Evolutionary conservation across 805 yeast genomes (phyloP).

Genomic region (Cyberlindnera mrakii): DNA sequence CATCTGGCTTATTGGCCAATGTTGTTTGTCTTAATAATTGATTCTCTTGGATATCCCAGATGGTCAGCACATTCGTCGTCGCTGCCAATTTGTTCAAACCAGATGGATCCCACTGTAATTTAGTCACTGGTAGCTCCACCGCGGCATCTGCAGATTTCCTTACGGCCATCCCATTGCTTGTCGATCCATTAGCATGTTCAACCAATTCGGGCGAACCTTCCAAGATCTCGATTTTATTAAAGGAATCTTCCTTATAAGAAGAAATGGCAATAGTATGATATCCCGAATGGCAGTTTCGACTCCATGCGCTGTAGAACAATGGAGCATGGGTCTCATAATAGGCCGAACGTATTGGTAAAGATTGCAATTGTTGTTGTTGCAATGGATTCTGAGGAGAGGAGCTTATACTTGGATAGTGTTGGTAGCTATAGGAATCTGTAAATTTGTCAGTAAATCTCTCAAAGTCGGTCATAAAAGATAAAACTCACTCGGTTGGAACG

Average conservation of each 20-base stretch:
- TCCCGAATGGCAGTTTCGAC: slow-evolving; percentile 19
- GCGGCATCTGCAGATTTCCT: slow-evolving; percentile 42
- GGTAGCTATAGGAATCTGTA: not conserved
- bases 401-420: slow-evolving; percentile 9
- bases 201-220: slow-evolving; percentile 26
- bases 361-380: not conserved
- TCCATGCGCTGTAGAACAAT: slow-evolving; percentile 49
- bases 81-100: slow-evolving; percentile 49
- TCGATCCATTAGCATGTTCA: slow-evolving; percentile 21
- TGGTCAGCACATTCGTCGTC: slow-evolving; percentile 63
- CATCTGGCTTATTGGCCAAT: slow-evolving; percentile 25
- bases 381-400: slow-evolving; percentile 8
- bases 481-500: slow-evolving; percentile 15
- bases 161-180: slow-evolving; percentile 28
- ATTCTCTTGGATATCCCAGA: slow-evolving; percentile 46
- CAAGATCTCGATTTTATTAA: slow-evolving; percentile 56
- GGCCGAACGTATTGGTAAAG: slow-evolving; percentile 30
- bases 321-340: slow-evolving; percentile 45
- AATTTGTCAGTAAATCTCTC: not conserved
- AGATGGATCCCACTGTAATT: slow-evolving; percentile 65
- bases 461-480: not conserved
- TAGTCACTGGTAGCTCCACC: slow-evolving; percentile 65
- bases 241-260: slow-evolving; percentile 74
- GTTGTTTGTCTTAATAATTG: slow-evolving; percentile 34
- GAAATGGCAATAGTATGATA: slow-evolving; percentile 55